Percentiles rank a stretch among this genome's conserved stretches.
Conservation (phyloP, 352 stramenopile genomes). For the Halophytophthora polymorphica region DNA sequence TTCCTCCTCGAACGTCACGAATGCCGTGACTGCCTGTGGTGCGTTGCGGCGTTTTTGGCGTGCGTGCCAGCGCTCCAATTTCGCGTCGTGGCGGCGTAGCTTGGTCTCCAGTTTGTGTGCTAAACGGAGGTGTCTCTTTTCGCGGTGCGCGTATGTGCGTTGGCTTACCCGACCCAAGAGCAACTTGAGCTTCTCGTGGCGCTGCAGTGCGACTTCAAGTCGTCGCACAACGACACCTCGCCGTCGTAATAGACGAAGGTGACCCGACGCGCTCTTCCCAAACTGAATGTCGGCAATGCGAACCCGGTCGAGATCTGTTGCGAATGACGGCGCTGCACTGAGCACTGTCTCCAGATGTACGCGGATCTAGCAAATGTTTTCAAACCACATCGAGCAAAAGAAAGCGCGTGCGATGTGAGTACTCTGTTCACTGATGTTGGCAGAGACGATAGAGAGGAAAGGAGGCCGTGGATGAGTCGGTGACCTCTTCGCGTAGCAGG, state of each 20-base stretch:
- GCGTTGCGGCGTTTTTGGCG: slow-evolving; percentile 33
- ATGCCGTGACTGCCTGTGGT: slow-evolving; percentile 65
- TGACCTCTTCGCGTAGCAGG: slow-evolving; percentile 41
- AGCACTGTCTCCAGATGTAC: slow-evolving; percentile 62
- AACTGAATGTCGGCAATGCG: slow-evolving; percentile 79
- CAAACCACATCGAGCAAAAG: not conserved
- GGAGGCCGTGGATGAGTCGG: not conserved
- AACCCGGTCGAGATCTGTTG: slow-evolving; percentile 53
- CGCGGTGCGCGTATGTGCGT: slow-evolving; percentile 36
- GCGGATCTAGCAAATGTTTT: slow-evolving; percentile 42
- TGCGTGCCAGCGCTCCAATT: slow-evolving; percentile 42
- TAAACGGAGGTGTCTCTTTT: slow-evolving; percentile 40
- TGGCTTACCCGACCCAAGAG: slow-evolving; percentile 43
- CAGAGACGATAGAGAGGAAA: not conserved
- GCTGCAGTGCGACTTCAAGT: slow-evolving; percentile 64
- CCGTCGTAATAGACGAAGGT: slow-evolving; percentile 56
- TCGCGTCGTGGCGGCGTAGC: slow-evolving; percentile 40
- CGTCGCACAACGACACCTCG: slow-evolving; percentile 59
- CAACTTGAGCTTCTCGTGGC: slow-evolving; percentile 60
- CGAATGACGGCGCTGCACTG: slow-evolving; percentile 46
- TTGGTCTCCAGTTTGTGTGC: slow-evolving; percentile 43
- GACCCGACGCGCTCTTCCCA: slow-evolving; percentile 54
- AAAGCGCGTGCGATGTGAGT: not conserved
- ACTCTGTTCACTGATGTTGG: no score
- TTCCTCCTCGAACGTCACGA: slow-evolving; percentile 84